These are phyloP conservation scores for Colletotrichum sojae DNA, from an alignment of 2,329 filamentous ascomycete genomes.

Conservation along the genomic window DNA sequence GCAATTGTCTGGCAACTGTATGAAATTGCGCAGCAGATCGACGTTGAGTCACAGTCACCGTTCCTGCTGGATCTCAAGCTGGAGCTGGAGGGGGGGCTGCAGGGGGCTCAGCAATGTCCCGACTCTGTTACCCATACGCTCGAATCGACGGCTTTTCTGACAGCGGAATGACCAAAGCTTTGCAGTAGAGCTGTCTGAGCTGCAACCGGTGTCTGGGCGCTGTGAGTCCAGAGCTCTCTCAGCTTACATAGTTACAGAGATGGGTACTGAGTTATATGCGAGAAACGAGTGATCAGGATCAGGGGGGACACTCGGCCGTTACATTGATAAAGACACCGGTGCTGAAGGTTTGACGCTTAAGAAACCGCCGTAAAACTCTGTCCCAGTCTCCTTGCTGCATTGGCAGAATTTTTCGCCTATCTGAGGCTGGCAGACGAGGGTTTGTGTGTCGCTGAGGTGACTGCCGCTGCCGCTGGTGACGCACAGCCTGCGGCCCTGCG, in stretches of 20 bases:
- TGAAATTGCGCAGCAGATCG: constrained; percentile 25
- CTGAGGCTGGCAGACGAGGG: constrained; percentile 22
- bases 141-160: not conserved
- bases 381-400: constrained; percentile 3
- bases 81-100: too few relatives aligned
- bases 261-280: not conserved
- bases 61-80: constrained; percentile 3
- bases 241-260: not conserved
- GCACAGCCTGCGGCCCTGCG: constrained; percentile 12
- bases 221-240: constrained; percentile 1
- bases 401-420: constrained; percentile 37
- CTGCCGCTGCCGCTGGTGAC: constrained; percentile 6
- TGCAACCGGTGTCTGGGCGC: constrained; percentile 10
- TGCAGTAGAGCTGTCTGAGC: constrained; percentile 25
- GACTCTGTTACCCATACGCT: constrained; percentile 6
- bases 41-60: constrained; percentile 20
- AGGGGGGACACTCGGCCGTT: constrained; percentile 11
- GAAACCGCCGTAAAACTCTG: constrained; percentile 33
- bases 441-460: constrained; percentile 31
- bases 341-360: constrained; percentile 26
- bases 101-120: not conserved
- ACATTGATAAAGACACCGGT: constrained; percentile 6
- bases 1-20: constrained; percentile 19
- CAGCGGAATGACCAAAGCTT: constrained; percentile 1
- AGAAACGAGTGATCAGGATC: not conserved